Evolutionary conservation across 2,329 filamentous ascomycete species (phyloP).

Genomic region (Claviceps humidiphila): DNA sequence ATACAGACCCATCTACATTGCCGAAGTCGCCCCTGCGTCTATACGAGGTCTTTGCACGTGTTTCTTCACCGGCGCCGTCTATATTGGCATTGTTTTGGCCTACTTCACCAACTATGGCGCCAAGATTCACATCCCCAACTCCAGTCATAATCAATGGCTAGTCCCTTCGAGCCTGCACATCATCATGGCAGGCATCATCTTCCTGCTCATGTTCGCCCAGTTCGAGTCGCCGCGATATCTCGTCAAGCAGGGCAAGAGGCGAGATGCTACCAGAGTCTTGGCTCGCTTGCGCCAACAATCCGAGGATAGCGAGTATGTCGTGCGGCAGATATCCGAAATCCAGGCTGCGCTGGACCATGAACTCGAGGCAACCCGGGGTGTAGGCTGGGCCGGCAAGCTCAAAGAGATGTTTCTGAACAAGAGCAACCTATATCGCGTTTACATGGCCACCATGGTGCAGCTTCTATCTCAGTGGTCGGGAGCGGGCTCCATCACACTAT

Average conservation of each 20-base stretch:
- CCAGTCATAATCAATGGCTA: conserved; percentile 40
- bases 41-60: conserved; percentile 61
- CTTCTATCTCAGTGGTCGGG: conserved; percentile 63
- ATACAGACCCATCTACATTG: conserved; percentile 51
- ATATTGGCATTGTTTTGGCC: conserved; percentile 63
- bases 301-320: conserved; percentile 45
- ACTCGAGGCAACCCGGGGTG: conserved; percentile 54
- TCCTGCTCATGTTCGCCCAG: conserved; percentile 54
- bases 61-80: conserved; percentile 43
- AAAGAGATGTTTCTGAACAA: conserved; percentile 56
- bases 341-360: conserved; percentile 54
- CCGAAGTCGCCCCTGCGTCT: conserved; percentile 56
- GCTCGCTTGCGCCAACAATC: conserved; percentile 45
- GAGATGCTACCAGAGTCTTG: conserved; percentile 44
- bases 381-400: conserved; percentile 49
- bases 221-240: conserved; percentile 60
- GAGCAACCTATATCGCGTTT: conserved; percentile 60
- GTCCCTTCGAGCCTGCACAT: conserved; percentile 64
- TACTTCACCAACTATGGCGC: conserved; percentile 63
- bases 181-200: conserved; percentile 63
- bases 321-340: conserved; percentile 50
- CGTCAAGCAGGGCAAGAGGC: conserved; percentile 48
- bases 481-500: conserved; percentile 62
- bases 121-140: conserved; percentile 33
- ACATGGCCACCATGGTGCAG: conserved; percentile 55